Conservation (phyloP, 805 yeast species). For the Suhomyces vadensis region DNA sequence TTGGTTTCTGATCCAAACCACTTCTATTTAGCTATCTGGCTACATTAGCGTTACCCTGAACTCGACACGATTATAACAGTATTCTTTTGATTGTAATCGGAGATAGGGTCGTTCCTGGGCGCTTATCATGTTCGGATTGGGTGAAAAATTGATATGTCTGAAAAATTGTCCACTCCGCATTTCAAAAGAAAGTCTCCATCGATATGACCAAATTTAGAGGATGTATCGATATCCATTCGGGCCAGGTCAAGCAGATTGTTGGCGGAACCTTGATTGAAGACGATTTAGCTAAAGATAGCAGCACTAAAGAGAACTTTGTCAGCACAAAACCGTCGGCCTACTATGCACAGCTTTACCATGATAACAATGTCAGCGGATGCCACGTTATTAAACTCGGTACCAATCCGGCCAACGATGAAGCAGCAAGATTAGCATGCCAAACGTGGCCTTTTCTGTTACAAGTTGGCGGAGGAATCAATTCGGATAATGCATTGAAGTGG, state of each 20-base stretch:
- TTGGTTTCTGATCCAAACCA: too few relatives aligned
- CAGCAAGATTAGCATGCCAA: slow-evolving; percentile 73
- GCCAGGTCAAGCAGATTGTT: slow-evolving; percentile 94
- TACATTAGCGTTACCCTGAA: too few relatives aligned
- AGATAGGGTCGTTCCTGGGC: too few relatives aligned
- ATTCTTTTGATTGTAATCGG: too few relatives aligned
- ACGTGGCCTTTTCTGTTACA: slow-evolving; percentile 78
- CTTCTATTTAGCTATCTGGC: too few relatives aligned
- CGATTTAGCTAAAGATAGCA: slow-evolving; percentile 37
- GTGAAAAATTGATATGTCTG: too few relatives aligned
- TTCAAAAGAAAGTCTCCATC: too few relatives aligned
- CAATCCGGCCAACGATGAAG: slow-evolving; percentile 70
- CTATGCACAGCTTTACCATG: slow-evolving; percentile 70
- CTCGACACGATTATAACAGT: too few relatives aligned
- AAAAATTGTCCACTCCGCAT: too few relatives aligned
- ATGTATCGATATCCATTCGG: slow-evolving; percentile 93
- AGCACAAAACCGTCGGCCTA: slow-evolving; percentile 70
- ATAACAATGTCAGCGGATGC: slow-evolving; percentile 64
- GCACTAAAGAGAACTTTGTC: slow-evolving; percentile 63
- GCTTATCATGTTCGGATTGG: too few relatives aligned
- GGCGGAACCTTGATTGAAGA: slow-evolving; percentile 80
- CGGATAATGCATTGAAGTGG: slow-evolving; percentile 76
- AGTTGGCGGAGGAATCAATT: slow-evolving; percentile 91
- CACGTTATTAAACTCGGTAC: slow-evolving; percentile 93
- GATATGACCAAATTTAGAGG: slow-evolving; percentile 86